These are phyloP conservation scores for Eruca vesicaria DNA, from an alignment of 441 rosid species.

Conservation along the genomic window DNA sequence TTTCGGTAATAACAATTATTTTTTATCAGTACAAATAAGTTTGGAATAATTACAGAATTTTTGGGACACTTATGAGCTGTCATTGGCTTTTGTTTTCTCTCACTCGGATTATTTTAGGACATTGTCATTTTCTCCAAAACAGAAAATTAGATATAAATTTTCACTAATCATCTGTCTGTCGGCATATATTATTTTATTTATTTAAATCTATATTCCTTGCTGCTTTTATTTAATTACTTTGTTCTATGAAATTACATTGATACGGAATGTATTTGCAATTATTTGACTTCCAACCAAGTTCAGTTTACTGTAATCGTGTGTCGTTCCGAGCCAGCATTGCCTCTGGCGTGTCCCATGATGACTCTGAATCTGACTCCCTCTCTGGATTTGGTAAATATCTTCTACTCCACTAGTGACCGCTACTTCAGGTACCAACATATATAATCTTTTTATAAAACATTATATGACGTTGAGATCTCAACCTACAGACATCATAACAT, in stretches of 20 bases:
- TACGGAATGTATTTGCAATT: not conserved
- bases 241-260: not conserved
- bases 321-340: not conserved
- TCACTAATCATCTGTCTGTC: too few species aligned
- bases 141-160: too few species aligned
- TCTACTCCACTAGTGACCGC: conserved; percentile 29
- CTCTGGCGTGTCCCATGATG: too few species aligned
- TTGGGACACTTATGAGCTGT: not conserved
- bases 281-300: not conserved
- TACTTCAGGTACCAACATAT: conserved; percentile 20
- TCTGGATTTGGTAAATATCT: conserved; percentile 25
- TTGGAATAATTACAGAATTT: too few species aligned
- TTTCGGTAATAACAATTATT: not conserved
- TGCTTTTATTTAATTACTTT: too few species aligned
- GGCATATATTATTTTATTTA: too few species aligned
- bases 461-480: conserved; percentile 19
- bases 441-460: conserved; percentile 16
- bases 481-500: conserved; percentile 11
- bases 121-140: too few species aligned
- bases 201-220: not conserved
- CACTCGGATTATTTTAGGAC: too few species aligned
- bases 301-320: not conserved
- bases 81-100: not conserved
- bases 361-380: too few species aligned
- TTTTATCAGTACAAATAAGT: too few species aligned